Percentiles rank a stretch among this genome's conserved stretches.
Conservation (phyloP, 306 rosid species). For the Cucurbita argyrosperma region DNA sequence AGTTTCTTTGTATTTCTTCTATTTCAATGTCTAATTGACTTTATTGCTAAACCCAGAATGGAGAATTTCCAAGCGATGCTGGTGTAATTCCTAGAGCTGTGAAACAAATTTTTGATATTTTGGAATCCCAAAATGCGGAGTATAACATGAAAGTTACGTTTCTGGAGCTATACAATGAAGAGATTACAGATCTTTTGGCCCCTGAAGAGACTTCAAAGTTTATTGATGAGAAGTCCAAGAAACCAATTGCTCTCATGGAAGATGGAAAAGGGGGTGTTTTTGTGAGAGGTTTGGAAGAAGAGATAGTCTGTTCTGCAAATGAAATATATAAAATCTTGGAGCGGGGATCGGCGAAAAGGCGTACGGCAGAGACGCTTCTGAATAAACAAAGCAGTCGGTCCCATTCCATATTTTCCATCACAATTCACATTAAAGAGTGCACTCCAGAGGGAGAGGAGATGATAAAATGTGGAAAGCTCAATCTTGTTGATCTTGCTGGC, state of each 20-base stretch:
- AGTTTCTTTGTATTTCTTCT: neutral
- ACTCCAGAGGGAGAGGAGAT: constrained; percentile 99
- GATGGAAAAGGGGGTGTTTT: constrained; percentile 98
- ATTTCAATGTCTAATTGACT: neutral
- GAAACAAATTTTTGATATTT: constrained; percentile 80
- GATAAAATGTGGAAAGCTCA: constrained; percentile 96
- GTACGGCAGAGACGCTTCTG: constrained; percentile 98
- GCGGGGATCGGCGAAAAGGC: constrained; percentile 94
- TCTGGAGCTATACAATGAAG: constrained; percentile 95
- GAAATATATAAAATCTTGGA: constrained; percentile 97
- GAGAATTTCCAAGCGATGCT: constrained; percentile 94
- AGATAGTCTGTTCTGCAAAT: constrained; percentile 93
- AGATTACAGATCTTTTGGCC: constrained; percentile 86
- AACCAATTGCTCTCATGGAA: constrained; percentile 98
- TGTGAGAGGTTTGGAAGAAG: constrained; percentile 97
- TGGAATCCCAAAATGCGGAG: constrained; percentile 93
- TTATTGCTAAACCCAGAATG: constrained; percentile 45
- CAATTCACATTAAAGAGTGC: constrained; percentile 95
- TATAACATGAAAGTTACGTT: constrained; percentile 97
- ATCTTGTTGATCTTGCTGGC: constrained; percentile 98
- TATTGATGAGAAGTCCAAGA: constrained; percentile 80
- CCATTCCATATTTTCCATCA: constrained; percentile 96
- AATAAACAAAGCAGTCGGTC: constrained; percentile 99
- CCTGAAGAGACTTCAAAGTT: constrained; percentile 75
- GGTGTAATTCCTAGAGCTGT: constrained; percentile 99